phyloP scores from a whole-genome alignment of 2,329 filamentous ascomycete species.

The Venturia pyrina region DNA sequence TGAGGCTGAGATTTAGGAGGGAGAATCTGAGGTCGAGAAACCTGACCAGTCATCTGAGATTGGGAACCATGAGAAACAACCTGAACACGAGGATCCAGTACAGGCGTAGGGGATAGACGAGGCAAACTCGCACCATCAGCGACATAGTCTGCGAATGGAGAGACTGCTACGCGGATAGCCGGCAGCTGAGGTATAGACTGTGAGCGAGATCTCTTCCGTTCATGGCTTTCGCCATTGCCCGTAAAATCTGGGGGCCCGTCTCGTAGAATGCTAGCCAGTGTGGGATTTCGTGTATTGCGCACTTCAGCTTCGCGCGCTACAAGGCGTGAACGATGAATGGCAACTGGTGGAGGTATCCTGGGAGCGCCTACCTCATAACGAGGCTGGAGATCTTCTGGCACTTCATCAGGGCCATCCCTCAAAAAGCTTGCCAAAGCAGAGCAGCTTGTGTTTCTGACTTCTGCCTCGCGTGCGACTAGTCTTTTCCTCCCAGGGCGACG shows the following conservation, averaged over 20 bases:
- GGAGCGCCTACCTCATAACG: neutral
- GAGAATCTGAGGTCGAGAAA: neutral
- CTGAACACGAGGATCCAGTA: neutral
- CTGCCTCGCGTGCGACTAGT: slow-evolving; percentile 8
- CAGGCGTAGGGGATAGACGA: neutral
- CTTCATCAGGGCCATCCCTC: neutral
- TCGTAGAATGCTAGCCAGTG: neutral
- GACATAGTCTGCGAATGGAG: neutral
- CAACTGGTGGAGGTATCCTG: neutral
- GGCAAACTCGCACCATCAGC: neutral
- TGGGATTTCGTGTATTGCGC: neutral
- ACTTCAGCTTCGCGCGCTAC: neutral
- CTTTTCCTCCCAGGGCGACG: neutral
- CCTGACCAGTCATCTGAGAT: neutral
- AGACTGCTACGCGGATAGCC: neutral
- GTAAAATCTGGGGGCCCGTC: neutral
- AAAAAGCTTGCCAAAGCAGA: slow-evolving; percentile 5
- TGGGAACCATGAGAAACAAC: neutral
- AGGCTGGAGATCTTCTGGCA: neutral
- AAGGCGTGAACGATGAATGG: neutral
- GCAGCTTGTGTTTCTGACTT: slow-evolving; percentile 3
- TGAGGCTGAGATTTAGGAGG: neutral
- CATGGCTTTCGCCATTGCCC: neutral
- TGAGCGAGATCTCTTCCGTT: neutral
- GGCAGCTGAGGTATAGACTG: neutral